phyloP scores from a whole-genome alignment of 148 eudicot genomes.

The Vaccinium darrowii region DNA sequence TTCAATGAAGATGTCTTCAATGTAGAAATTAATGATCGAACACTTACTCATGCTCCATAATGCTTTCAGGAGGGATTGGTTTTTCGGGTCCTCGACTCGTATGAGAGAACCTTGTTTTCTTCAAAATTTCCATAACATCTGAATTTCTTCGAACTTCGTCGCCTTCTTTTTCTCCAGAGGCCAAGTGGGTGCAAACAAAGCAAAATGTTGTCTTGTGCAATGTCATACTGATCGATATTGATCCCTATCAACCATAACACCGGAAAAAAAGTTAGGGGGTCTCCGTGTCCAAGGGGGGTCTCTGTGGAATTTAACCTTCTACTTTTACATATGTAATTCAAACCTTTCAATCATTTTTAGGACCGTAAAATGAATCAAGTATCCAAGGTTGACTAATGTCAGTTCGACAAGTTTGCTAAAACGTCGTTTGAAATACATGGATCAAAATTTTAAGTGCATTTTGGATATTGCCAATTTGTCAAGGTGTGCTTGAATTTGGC shows the following conservation, averaged over 20 bases:
- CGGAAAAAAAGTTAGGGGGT: not conserved
- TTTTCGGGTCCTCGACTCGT: slow-evolving; percentile 19
- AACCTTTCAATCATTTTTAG: no score
- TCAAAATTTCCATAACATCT: slow-evolving; percentile 55
- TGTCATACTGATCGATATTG: slow-evolving; percentile 67
- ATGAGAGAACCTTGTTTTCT: slow-evolving; percentile 52
- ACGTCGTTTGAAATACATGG: no score
- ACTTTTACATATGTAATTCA: no score
- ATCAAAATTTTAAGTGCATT: no score
- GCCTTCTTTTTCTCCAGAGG: slow-evolving; percentile 69
- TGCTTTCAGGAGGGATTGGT: slow-evolving; percentile 30
- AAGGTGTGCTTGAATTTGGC: no score
- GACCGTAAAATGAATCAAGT: no score
- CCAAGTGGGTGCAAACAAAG: slow-evolving; percentile 71
- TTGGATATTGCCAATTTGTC: no score
- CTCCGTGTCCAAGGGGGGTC: no score
- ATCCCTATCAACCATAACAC: slow-evolving; percentile 36
- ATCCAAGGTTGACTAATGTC: no score
- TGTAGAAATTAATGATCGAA: not conserved
- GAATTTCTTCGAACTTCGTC: slow-evolving; percentile 55
- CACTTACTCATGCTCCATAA: slow-evolving; percentile 63
- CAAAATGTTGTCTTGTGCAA: slow-evolving; percentile 51
- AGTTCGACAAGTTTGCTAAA: no score
- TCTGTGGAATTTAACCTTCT: no score
- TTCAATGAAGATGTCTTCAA: not conserved